Conservation (phyloP, 140 eudicot genomes). For the Ambrosia hybrid region DNA sequence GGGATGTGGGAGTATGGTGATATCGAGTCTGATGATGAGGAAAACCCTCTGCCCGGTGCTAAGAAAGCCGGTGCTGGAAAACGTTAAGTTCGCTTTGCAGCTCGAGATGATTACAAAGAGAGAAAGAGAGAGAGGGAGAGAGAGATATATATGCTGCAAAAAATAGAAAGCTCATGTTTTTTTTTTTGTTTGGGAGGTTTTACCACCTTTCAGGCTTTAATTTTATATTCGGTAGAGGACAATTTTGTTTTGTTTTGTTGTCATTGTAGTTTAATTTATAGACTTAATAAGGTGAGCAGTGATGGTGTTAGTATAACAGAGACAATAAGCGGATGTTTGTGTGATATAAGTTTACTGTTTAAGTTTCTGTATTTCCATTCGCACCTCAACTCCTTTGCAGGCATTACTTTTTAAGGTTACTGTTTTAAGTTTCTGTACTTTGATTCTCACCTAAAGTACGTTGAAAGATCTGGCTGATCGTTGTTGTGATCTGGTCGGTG, state of each 20-base stretch:
- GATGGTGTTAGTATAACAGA: conserved; percentile 24
- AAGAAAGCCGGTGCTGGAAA: conserved; percentile 84
- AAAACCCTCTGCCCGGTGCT: conserved; percentile 46
- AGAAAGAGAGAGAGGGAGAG: not conserved
- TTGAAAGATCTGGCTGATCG: too few species aligned
- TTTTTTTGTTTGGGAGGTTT: conserved; percentile 20
- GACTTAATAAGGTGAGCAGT: conserved; percentile 45
- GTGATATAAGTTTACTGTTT: conserved; percentile 26
- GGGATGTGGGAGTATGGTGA: conserved; percentile 99
- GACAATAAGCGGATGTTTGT: conserved; percentile 33
- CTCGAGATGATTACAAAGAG: not conserved
- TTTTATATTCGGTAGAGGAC: conserved; percentile 34
- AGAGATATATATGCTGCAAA: conserved; percentile 17
- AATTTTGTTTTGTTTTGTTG: conserved; percentile 22
- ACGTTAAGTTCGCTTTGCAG: conserved; percentile 39
- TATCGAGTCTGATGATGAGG: conserved; percentile 88
- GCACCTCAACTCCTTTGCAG: not conserved
- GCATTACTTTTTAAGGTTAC: conserved; percentile 9
- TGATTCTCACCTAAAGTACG: too few species aligned
- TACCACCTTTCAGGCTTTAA: not conserved
- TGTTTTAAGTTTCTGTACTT: not conserved
- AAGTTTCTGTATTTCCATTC: not conserved
- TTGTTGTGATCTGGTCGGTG: too few species aligned
- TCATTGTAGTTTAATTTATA: conserved; percentile 35
- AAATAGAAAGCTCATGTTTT: conserved; percentile 25